Evolutionary conservation across 225 moss, liverwort and hornwort species (phyloP).

Genomic region (Thuidium tamariscinum): DNA sequence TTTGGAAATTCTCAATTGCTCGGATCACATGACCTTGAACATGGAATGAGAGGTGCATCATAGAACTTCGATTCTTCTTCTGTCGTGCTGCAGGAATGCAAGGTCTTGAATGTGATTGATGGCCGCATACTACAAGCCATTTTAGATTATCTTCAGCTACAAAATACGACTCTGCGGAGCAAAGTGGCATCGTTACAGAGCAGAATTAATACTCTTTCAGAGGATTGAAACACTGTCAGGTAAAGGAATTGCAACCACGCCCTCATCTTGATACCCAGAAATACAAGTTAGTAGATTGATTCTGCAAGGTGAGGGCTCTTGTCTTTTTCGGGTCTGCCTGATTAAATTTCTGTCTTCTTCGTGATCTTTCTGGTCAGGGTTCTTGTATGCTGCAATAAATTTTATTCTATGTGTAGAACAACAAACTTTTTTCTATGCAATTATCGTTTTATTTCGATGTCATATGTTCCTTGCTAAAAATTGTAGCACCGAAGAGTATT

Average conservation of each 20-base stretch:
- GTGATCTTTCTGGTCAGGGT: neutral
- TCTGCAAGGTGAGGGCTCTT: neutral
- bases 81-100: neutral
- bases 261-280: neutral
- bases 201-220: no score
- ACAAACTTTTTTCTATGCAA: neutral
- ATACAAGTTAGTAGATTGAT: neutral
- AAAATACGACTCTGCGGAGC: neutral
- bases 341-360: neutral
- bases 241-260: neutral
- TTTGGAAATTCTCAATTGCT: neutral
- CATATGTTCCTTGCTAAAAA: neutral
- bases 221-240: neutral
- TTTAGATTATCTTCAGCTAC: neutral
- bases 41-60: neutral
- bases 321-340: no score
- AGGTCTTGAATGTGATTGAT: neutral
- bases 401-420: neutral
- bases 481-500: neutral
- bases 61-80: neutral
- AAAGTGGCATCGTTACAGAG: neutral
- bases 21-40: neutral
- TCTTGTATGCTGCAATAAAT: neutral
- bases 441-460: no score
- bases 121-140: neutral